These are phyloP conservation scores for Lumnitzera littorea DNA, from an alignment of 345 rosid species.

Conservation along the genomic window DNA sequence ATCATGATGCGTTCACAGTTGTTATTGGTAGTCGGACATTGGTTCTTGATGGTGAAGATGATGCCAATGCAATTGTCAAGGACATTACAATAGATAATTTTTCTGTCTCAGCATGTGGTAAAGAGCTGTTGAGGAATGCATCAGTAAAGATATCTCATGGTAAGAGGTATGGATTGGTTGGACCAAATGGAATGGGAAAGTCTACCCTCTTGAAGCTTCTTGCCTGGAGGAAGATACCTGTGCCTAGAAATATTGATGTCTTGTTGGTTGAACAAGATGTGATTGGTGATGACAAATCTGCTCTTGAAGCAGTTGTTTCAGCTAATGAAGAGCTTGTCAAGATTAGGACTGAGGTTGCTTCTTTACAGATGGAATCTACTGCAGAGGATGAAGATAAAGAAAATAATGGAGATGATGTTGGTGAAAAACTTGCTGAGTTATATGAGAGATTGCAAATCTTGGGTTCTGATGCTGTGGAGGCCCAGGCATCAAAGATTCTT, in stretches of 20 bases:
- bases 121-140: constrained; percentile 81
- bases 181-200: constrained; percentile 96
- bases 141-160: constrained; percentile 92
- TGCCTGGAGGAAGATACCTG: constrained; percentile 97
- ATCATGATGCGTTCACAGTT: constrained; percentile 91
- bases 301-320: constrained; percentile 84
- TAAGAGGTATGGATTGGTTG: constrained; percentile 90
- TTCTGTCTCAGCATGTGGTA: constrained; percentile 92
- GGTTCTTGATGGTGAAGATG: constrained; percentile 84
- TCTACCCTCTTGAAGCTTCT: constrained; percentile 89
- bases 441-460: constrained; percentile 81
- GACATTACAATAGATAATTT: constrained; percentile 78
- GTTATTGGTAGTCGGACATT: constrained; percentile 84
- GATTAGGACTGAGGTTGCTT: constrained; percentile 59
- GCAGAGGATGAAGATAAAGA: constrained; percentile 25
- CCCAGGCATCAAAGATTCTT: constrained; percentile 90
- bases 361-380: constrained; percentile 39
- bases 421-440: constrained; percentile 77
- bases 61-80: constrained; percentile 83
- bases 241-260: constrained; percentile 92
- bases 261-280: constrained; percentile 95
- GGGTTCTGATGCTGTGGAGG: constrained; percentile 95
- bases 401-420: constrained; percentile 47
- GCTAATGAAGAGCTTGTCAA: constrained; percentile 77
- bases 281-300: constrained; percentile 77